Evolutionary conservation across 2,329 filamentous ascomycete species (phyloP), one percentile per base, ranked within the genome.

Genomic region (Helicocarpus griseus): DNA sequence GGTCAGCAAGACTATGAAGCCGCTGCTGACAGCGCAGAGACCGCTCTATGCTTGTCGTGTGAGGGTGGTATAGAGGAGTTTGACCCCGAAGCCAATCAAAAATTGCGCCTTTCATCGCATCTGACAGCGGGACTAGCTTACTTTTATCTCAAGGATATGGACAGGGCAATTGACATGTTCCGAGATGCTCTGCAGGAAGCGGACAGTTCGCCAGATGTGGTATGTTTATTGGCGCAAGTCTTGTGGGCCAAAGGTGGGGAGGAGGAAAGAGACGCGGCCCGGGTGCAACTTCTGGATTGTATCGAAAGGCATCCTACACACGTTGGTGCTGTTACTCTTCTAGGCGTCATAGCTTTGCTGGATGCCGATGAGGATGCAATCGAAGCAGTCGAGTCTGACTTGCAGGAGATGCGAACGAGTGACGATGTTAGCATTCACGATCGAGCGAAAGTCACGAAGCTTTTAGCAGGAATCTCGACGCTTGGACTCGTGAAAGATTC

Each of bases 171-270:
- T 24, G 75, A 78, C 9, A 89, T 86, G 70, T 95, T 98, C 67
- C 82, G 88, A 56, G 76, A 81, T 2, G 89, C 89, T 0, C 75
- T 97, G 6, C 77, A 83, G 51, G 89, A 95, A 64, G 89, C 86
- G 1, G 73, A 80, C 28, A 79, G 80, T 35, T 83, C 89, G 55
- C 86, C 90, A 0, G 89, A 96, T 62, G 85, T 91, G 1, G 83
- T 89, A 0, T 96, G 90, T 62, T 76, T 96, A 11, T 76, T 97
- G 11, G 87, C 90, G 0, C 89, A 97, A 68, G 87, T 97, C 0
- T 77, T 97, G 0, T 98, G 93, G 91, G 90, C 90, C 0, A 89
- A 88, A 57, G 89, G 87, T 7, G 82, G 83, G 0, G 80, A 85
- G 5, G 77, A 83, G 0, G 86, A 90, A 51, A 81, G 85, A 44